Evolutionary conservation across 805 yeast genomes (phyloP).

Genomic region (Yarrowia sp.): DNA sequence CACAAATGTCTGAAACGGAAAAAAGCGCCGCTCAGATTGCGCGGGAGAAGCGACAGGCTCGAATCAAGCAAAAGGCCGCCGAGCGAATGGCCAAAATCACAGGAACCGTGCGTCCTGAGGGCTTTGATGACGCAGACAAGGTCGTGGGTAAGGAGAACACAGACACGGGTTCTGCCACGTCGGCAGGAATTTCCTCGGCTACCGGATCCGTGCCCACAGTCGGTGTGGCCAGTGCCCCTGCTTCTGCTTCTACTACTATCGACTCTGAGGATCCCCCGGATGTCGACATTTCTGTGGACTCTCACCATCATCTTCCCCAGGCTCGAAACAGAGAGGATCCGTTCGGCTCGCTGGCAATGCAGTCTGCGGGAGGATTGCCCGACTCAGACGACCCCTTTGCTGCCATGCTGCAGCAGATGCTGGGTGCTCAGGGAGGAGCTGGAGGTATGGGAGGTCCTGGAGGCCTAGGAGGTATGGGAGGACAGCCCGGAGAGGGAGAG

Average conservation of each 20-base stretch:
- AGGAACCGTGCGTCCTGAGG: constrained; percentile 22
- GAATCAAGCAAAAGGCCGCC: constrained; percentile 35
- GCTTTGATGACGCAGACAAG: constrained; percentile 5
- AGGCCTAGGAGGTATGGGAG: not conserved
- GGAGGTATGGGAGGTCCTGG: not conserved
- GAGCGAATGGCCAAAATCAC: constrained; percentile 38
- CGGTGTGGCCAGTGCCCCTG: not conserved
- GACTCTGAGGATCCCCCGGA: constrained; percentile 28
- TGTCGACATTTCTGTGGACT: constrained; percentile 22
- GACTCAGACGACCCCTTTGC: constrained; percentile 26
- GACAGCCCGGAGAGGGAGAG: constrained; percentile 1
- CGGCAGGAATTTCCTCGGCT: not conserved
- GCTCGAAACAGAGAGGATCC: constrained; percentile 25
- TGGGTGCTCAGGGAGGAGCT: constrained; percentile 16
- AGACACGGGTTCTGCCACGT: not conserved
- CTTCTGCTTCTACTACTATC: not conserved
- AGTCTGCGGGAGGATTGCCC: not conserved
- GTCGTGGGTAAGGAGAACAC: constrained; percentile 4
- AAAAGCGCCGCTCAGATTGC: constrained; percentile 35
- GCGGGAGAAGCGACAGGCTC: constrained; percentile 36
- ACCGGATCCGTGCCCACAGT: not conserved
- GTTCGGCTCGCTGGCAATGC: constrained; percentile 29
- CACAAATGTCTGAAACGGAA: constrained; percentile 6
- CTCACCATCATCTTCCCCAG: constrained; percentile 15
- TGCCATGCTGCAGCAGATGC: constrained; percentile 35